Evolutionary conservation across 257 asterid genomes (phyloP).

Genomic region (Verbena officinalis): DNA sequence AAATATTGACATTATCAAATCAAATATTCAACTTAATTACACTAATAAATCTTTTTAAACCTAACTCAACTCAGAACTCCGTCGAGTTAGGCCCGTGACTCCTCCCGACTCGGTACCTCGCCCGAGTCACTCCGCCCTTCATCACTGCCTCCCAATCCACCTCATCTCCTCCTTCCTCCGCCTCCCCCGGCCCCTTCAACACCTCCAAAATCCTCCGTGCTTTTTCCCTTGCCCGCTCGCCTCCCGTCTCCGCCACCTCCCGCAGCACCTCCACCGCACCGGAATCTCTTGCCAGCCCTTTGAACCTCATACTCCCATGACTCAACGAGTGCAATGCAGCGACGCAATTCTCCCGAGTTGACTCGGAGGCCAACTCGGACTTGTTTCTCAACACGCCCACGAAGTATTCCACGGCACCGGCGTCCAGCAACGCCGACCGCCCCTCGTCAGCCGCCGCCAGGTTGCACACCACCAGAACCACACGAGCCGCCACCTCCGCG

Average conservation of each 20-base stretch:
- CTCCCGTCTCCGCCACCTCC: constrained; percentile 53
- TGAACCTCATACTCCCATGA: constrained; percentile 75
- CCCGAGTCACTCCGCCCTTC: constrained; percentile 63
- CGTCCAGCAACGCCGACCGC: constrained; percentile 69
- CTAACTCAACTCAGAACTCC: constrained; percentile 37
- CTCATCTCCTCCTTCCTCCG: constrained; percentile 53
- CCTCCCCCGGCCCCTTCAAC: constrained; percentile 54
- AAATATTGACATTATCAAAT: too few relatives aligned
- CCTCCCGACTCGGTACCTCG: constrained; percentile 42
- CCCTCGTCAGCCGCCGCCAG: constrained; percentile 77
- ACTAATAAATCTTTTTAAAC: neutral
- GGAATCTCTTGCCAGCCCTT: constrained; percentile 65
- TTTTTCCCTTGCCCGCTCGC: constrained; percentile 75
- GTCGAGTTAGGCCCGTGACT: constrained; percentile 37
- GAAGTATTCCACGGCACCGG: constrained; percentile 60
- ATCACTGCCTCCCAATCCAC: constrained; percentile 82
- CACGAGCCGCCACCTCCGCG: constrained; percentile 57
- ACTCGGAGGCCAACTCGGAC: constrained; percentile 49
- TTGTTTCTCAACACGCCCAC: constrained; percentile 53
- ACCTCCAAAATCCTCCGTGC: constrained; percentile 54
- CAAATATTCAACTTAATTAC: constrained; percentile 17
- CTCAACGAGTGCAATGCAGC: constrained; percentile 72
- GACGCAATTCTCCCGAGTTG: constrained; percentile 76
- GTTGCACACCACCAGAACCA: constrained; percentile 76
- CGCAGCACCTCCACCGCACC: constrained; percentile 62